Conservation (phyloP, 1,284 basidiomycete species). For the Ustilago hordei region DNA sequence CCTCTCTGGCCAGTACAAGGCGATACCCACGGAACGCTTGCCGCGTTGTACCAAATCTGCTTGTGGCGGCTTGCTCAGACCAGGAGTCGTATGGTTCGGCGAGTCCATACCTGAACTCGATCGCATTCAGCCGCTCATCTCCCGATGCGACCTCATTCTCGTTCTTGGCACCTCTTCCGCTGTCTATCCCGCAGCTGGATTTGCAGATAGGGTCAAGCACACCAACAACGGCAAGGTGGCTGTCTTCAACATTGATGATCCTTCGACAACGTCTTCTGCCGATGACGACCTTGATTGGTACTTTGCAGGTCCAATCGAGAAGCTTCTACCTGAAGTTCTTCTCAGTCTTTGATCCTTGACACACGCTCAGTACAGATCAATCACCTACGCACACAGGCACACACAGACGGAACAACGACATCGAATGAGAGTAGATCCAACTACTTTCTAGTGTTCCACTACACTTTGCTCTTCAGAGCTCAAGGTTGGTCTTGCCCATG, state of each 20-base stretch:
- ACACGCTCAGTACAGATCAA: neutral
- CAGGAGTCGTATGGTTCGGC: slow-evolving; percentile 79
- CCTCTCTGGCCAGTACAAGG: slow-evolving; percentile 50
- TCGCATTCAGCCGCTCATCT: slow-evolving; percentile 72
- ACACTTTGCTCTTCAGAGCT: slow-evolving; percentile 18
- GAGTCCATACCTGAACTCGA: slow-evolving; percentile 65
- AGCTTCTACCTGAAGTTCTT: slow-evolving; percentile 28
- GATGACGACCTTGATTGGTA: slow-evolving; percentile 30
- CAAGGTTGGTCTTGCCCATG: slow-evolving; percentile 46
- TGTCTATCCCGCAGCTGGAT: slow-evolving; percentile 73
- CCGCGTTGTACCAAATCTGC: slow-evolving; percentile 71
- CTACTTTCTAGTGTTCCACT: neutral
- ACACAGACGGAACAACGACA: neutral
- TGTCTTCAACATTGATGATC: slow-evolving; percentile 75
- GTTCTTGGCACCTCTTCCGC: slow-evolving; percentile 78
- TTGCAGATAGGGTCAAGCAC: slow-evolving; percentile 69
- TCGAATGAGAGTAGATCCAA: neutral
- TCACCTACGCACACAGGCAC: neutral
- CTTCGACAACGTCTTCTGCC: neutral
- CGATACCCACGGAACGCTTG: slow-evolving; percentile 72
- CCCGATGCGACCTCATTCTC: slow-evolving; percentile 75
- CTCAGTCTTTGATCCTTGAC: neutral
- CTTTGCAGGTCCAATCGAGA: slow-evolving; percentile 41
- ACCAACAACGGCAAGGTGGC: slow-evolving; percentile 73
- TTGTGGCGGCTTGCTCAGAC: slow-evolving; percentile 74